Evolutionary conservation across 345 rosid genomes (phyloP).

Genomic region (Citrus maxima): DNA sequence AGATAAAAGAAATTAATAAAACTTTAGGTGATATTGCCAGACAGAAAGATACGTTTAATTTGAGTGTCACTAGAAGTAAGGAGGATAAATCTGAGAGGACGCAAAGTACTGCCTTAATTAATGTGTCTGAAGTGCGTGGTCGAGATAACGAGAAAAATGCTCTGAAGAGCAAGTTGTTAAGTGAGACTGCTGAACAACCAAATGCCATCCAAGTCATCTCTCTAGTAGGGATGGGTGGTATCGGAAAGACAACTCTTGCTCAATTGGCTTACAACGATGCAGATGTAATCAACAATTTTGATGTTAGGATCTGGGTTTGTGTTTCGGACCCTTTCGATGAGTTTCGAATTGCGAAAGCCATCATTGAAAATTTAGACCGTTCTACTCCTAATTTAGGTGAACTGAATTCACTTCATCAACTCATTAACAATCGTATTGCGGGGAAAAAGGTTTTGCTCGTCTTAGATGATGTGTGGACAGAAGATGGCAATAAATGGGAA

Average conservation of each 20-base stretch:
- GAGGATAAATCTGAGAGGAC: neutral
- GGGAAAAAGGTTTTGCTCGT: neutral
- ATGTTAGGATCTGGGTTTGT: neutral
- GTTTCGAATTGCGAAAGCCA: neutral
- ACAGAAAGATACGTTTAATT: neutral
- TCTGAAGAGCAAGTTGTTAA: neutral
- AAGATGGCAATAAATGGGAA: neutral
- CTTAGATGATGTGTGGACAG: neutral
- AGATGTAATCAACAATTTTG: neutral
- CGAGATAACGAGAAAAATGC: neutral
- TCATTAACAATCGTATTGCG: rapidly evolving
- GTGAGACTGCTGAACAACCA: neutral
- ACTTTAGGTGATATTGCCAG: neutral
- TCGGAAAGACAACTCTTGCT: slow-evolving; percentile 1
- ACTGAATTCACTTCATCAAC: neutral
- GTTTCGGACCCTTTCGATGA: slow-evolving; percentile 3
- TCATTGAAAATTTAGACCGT: neutral
- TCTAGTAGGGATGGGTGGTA: neutral
- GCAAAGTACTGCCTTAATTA: neutral
- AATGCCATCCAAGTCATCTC: neutral
- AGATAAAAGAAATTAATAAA: slow-evolving; percentile 1
- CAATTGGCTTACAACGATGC: neutral
- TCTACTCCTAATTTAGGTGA: neutral
- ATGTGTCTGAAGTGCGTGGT: neutral
- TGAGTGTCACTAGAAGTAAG: neutral